phyloP scores from a whole-genome alignment of 2,329 filamentous ascomycete genomes.

The Monosporascus ibericus region DNA sequence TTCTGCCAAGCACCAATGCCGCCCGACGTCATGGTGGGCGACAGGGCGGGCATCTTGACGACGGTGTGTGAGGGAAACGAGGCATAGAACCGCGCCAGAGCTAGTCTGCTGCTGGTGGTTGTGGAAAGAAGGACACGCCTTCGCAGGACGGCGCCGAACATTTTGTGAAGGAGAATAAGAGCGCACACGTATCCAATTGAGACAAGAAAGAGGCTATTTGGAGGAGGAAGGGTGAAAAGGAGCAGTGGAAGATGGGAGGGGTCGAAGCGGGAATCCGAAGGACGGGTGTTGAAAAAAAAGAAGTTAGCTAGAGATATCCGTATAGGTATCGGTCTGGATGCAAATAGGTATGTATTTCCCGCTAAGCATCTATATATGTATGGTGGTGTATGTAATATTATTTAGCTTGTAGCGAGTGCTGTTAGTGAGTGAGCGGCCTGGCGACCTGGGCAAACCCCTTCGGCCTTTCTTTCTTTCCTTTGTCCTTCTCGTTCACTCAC shows the following conservation, averaged over 20 bases:
- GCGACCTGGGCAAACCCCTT: not conserved
- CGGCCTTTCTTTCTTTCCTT: not conserved
- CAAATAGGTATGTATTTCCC: too few relatives aligned
- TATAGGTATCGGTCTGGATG: too few relatives aligned
- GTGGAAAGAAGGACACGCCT: slow-evolving; percentile 53
- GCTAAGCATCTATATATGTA: too few relatives aligned
- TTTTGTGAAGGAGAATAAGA: slow-evolving; percentile 30
- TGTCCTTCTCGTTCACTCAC: not conserved
- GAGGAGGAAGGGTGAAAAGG: not conserved
- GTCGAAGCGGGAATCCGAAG: not conserved
- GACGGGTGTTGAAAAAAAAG: not conserved
- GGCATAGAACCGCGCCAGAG: slow-evolving; percentile 60
- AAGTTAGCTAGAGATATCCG: too few relatives aligned
- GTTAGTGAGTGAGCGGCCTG: not conserved
- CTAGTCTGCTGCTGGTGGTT: slow-evolving; percentile 43
- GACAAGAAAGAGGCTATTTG: not conserved
- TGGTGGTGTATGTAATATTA: not conserved
- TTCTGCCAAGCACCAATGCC: slow-evolving; percentile 99
- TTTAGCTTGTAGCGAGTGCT: not conserved
- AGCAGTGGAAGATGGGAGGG: not conserved
- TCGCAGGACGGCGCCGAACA: slow-evolving; percentile 59
- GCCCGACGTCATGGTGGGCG: slow-evolving; percentile 93
- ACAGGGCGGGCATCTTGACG: slow-evolving; percentile 96
- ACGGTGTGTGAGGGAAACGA: slow-evolving; percentile 92
- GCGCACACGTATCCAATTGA: not conserved